Evolutionary conservation across 2,329 filamentous ascomycete genomes (phyloP).

Genomic region (Ustulina deusta): DNA sequence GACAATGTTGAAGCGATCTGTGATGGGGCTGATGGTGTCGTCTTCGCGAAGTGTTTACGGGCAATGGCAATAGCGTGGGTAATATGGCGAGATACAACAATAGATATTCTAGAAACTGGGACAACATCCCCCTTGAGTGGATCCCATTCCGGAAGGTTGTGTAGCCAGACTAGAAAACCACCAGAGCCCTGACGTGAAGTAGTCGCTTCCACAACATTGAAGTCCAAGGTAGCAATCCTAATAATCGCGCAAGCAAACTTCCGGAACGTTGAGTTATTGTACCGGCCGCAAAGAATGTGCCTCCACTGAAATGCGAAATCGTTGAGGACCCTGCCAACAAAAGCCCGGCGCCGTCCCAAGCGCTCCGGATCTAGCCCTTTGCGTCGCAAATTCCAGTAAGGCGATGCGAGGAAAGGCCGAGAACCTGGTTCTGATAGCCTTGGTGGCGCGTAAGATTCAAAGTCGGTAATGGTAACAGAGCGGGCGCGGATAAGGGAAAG

Average conservation of each 20-base stretch:
- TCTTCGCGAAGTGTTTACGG: neutral
- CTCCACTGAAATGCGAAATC: slow-evolving; percentile 5
- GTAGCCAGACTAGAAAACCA: neutral
- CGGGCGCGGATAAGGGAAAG: neutral
- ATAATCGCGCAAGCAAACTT: neutral
- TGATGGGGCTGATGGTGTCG: neutral
- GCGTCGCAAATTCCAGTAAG: neutral
- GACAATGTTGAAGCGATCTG: neutral
- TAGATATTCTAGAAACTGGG: neutral
- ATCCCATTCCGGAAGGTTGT: slow-evolving; percentile 2
- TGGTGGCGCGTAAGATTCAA: neutral
- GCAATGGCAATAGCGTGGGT: neutral
- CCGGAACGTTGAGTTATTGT: neutral
- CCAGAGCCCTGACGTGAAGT: neutral
- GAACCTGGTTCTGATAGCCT: neutral
- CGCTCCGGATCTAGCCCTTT: neutral
- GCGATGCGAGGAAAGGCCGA: neutral
- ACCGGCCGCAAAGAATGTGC: neutral
- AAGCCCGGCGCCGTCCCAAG: neutral
- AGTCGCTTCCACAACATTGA: neutral
- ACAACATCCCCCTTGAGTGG: neutral
- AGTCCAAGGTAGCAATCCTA: slow-evolving; percentile 1
- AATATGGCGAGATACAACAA: slow-evolving; percentile 1
- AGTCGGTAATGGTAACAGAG: neutral
- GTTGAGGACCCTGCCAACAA: neutral